phyloP scores from a whole-genome alignment of 2,329 filamentous ascomycete genomes.

The Cladophialophora yegresii region DNA sequence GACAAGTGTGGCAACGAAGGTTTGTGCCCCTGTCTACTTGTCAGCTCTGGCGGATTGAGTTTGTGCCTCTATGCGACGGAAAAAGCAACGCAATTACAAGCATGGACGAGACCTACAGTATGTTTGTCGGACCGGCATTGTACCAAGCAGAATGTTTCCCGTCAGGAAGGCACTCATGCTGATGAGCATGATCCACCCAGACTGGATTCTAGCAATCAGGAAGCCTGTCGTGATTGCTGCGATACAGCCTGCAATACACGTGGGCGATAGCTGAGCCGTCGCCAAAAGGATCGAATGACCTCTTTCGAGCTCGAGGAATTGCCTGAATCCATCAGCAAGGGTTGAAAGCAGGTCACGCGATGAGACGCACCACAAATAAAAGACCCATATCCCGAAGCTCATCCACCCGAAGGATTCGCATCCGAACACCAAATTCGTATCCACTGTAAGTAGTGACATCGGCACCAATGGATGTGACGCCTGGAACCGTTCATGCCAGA shows the following conservation, averaged over 20 bases:
- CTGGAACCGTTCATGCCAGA: background rate
- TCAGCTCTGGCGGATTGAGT: background rate
- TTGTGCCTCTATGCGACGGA: background rate
- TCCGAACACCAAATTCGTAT: constrained; percentile 34
- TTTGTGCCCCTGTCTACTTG: constrained; percentile 52
- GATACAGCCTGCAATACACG: constrained; percentile 37
- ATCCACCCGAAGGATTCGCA: constrained; percentile 48
- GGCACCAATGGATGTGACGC: background rate
- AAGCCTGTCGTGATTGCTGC: constrained; percentile 38
- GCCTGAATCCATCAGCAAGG: constrained; percentile 12
- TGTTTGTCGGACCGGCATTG: constrained; percentile 42
- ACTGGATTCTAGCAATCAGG: constrained; percentile 21
- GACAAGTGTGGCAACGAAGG: constrained; percentile 59
- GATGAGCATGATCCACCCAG: constrained; percentile 31
- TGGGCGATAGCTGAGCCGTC: constrained; percentile 33
- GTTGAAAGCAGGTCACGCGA: background rate
- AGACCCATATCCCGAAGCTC: constrained; percentile 47
- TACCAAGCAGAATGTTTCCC: constrained; percentile 27
- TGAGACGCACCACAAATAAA: constrained; percentile 43
- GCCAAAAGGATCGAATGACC: constrained; percentile 36
- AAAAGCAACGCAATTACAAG: constrained; percentile 39
- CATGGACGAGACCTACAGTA: constrained; percentile 43
- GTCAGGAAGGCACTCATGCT: constrained; percentile 27
- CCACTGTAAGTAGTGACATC: constrained; percentile 38
- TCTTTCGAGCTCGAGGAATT: constrained; percentile 40